Evolutionary conservation across 2,329 filamentous ascomycete genomes (phyloP), one percentile per base, ranked within the genome.

Genomic region (Endoconidiophora polonica): DNA sequence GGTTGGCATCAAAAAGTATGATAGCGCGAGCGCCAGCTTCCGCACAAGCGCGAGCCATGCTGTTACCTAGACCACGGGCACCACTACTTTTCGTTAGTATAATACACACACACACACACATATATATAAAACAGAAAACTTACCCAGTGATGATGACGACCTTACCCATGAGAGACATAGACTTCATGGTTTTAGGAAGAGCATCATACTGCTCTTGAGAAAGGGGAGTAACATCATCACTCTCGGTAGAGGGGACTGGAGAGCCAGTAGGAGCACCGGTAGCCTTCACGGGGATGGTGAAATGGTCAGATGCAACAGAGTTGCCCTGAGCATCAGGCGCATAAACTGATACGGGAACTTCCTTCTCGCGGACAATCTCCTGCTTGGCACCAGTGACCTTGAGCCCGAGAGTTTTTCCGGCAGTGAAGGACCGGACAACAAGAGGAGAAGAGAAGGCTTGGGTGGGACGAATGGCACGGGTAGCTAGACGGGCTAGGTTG

Each of bases 11-110:
- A 23, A 88, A 79, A 60, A 87, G 83, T 60, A 81, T 73, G 50
- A 87, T 73, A 46, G 78, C 78, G 66, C 81, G 79, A 46, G 81
- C 79, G 52, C 83, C 83, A 48, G 81, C 82, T 66, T 88, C 83
- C 45, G 81, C 78, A 56, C 83, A 80, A 50, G 81, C 83, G 54
- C 81, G 77, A 44, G 83, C 82, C 79, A 87, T 87, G 68, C 81
- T 73, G 71, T 83, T 84, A 46, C 83, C 83, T 4, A 88, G 71
- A 60, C 83, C 83, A 58, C 83, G 80, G 55, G 81, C 83, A 62
- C 80, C 83, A 60, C 81, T 81, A 54, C 33, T 36, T 29, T 40
- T n/a, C n/a, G 26, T 50, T 51, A 49, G 40, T 41, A 22, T 16
- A 6, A 29, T 29, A 10, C 12, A 33, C 12, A 33, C 12, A 33